phyloP scores from a whole-genome alignment of 305 asterid species.

The Salvia sclarea region DNA sequence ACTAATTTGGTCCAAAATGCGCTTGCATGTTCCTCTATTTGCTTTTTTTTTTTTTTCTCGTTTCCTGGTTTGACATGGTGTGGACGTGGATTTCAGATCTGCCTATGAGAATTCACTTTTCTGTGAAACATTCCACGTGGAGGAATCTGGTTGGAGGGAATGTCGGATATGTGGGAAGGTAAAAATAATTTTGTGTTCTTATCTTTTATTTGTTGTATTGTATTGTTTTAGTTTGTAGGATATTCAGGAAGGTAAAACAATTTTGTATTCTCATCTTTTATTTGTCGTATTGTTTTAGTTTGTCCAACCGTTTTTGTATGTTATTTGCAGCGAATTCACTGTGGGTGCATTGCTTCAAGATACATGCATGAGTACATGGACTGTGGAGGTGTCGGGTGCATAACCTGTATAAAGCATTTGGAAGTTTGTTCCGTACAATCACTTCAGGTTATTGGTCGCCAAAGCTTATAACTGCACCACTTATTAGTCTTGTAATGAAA shows the following conservation, averaged over 20 bases:
- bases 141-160: conserved; percentile 90
- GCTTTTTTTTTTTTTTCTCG: conserved; percentile 13
- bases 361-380: conserved; percentile 74
- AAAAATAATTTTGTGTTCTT: conserved; percentile 13
- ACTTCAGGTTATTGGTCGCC: conserved; percentile 51
- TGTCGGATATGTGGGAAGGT: conserved; percentile 86
- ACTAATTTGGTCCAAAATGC: background rate
- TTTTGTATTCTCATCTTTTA: background rate
- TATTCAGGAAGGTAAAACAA: conserved; percentile 72
- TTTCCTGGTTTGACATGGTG: conserved; percentile 20
- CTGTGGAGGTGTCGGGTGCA: conserved; percentile 77
- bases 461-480: conserved; percentile 3
- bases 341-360: conserved; percentile 90
- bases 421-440: conserved; percentile 47
- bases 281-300: background rate
- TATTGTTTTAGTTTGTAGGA: conserved; percentile 21
- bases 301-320: conserved; percentile 27
- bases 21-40: conserved; percentile 1
- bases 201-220: background rate
- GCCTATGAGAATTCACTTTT: conserved; percentile 67
- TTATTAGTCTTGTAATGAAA: conserved; percentile 9
- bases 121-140: conserved; percentile 76
- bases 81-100: conserved; percentile 47
- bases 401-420: conserved; percentile 59
- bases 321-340: conserved; percentile 63